These are phyloP conservation scores for Podospora appendiculata DNA, from an alignment of 495 filamentous ascomycete genomes.

Conservation along the genomic window DNA sequence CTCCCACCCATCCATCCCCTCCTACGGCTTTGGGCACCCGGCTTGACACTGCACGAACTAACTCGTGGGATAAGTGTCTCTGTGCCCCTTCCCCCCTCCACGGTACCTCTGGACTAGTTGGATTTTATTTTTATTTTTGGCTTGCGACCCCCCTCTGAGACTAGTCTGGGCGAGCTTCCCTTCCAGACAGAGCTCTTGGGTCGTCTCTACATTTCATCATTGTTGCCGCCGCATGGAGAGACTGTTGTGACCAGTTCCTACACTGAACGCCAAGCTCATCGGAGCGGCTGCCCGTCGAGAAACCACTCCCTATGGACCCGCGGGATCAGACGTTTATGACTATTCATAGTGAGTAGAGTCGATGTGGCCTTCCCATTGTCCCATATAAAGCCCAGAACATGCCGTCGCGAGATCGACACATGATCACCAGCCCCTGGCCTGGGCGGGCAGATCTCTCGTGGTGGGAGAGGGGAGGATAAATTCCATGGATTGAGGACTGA, in stretches of 20 bases:
- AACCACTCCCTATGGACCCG: conserved; percentile 50
- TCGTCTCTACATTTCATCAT: conserved; percentile 1
- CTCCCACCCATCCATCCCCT: conserved; percentile 2
- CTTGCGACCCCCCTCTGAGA: neutral
- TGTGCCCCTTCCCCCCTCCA: neutral
- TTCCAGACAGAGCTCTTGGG: neutral
- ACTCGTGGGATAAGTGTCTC: conserved; percentile 1
- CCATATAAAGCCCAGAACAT: neutral
- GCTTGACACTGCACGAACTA: conserved; percentile 13
- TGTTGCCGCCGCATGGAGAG: conserved; percentile 23
- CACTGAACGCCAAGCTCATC: conserved; percentile 25
- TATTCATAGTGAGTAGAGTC: conserved; percentile 65
- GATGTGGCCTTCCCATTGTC: neutral
- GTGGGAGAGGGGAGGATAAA: neutral
- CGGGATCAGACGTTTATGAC: conserved; percentile 81
- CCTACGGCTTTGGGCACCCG: conserved; percentile 18
- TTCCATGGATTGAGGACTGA: neutral
- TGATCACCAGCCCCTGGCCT: conserved; percentile 1
- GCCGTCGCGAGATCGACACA: neutral
- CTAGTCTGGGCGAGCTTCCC: conserved; percentile 1
- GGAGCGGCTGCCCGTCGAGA: conserved; percentile 21
- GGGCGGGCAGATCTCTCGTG: neutral
- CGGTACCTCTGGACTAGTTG: too few relatives aligned
- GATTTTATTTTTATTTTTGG: neutral
- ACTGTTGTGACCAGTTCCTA: conserved; percentile 16